These are phyloP conservation scores for Zygosaccharomyces siamensis DNA, from an alignment of 805 yeast species.

Conservation along the genomic window DNA sequence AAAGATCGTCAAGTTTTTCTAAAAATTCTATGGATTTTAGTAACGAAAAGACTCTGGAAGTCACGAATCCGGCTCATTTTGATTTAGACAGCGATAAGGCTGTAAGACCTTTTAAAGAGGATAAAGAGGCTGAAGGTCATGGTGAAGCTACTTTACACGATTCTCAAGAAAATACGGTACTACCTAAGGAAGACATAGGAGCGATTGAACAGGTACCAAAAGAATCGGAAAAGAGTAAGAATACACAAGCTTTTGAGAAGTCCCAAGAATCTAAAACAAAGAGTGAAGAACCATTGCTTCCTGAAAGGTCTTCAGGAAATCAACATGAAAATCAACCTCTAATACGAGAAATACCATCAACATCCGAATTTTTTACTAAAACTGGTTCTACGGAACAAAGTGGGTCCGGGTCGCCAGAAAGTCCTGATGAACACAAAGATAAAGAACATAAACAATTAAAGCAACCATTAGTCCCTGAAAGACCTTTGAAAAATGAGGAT, in stretches of 20 bases:
- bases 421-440: too few species aligned
- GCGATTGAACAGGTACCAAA: background rate
- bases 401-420: too few species aligned
- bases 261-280: background rate
- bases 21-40: background rate
- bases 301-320: too few species aligned
- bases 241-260: background rate
- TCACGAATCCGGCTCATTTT: background rate
- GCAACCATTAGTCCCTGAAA: background rate
- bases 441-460: background rate
- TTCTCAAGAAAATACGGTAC: too few species aligned
- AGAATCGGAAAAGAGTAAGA: background rate
- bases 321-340: too few species aligned
- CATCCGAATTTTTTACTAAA: too few species aligned
- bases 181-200: background rate
- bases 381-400: too few species aligned
- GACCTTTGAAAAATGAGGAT: background rate
- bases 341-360: too few species aligned
- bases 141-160: background rate
- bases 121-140: too few species aligned
- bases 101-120: background rate
- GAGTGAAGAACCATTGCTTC: too few species aligned
- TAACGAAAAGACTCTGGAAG: background rate
- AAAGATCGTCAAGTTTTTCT: background rate
- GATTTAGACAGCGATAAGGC: background rate